Evolutionary conservation across 306 rosid species (phyloP), one percentile per base, ranked within the genome.

Genomic region (Rosa chinensis): DNA sequence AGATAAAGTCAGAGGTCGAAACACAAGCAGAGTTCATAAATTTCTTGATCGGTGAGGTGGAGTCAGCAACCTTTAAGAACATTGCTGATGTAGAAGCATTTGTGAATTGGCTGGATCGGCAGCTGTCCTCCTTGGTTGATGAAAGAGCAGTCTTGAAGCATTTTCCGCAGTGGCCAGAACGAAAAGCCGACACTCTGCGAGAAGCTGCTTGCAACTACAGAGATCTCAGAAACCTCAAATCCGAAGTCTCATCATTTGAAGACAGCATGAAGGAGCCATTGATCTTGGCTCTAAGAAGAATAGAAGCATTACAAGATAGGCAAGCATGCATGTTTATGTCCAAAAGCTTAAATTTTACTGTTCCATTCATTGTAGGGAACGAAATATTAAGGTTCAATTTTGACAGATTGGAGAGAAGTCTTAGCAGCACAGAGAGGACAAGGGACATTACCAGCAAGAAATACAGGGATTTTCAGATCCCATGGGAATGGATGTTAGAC

Each of bases 271-370:
- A 82, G 69, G 98, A 93, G 80, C 77, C 88, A 13, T 43, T 79
- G 74, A 42, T 58, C 50, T 89, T 81, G 72, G 92, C 90, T n/a
- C 73, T 92, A 3, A 87, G 89, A 75, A 90, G 88, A 81, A 91
- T 91, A 53, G 98, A 93, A 76, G 86, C 93, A 74, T 49, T 96
- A 87, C 97, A 93, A 91, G 97, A 96, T 94, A 93, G 97, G 99
- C 93, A 92, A 95, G 96, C 81, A 87, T 83, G 97, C 53, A 58
- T 40, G 6, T 35, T 35, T 37, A 66, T 8, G 39, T 16, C 6
- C 13, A 13, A 32, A 13, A 13, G 28, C 72, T 66, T 39, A 18
- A 8, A 72, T 12, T 12, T 2, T 64, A 37, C 67, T 3, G 11
- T 66, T 42, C 13, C 56, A 72, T 79, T 72, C 13, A 69, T 55